Conservation (phyloP, 768 basidiomycete genomes). For the Amanita thiersii region DNA sequence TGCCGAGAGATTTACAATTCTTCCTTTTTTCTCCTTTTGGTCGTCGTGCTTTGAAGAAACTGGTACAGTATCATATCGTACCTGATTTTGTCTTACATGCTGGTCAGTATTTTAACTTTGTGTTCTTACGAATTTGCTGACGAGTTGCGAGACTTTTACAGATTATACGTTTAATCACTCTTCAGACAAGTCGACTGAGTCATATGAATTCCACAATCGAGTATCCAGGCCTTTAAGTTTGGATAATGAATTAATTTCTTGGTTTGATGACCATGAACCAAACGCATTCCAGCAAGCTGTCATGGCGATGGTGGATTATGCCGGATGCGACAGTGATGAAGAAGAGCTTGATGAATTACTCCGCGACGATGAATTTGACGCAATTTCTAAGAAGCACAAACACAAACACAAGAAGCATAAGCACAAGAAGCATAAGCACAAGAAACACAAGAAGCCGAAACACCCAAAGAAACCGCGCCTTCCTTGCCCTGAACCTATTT, state of each 20-base stretch:
- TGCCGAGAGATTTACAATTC: constrained; percentile 41
- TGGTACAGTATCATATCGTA: constrained; percentile 52
- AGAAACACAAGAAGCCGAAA: constrained; percentile 7
- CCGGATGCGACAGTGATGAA: too few species aligned
- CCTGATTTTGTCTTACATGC: constrained; percentile 42
- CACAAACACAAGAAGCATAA: neutral
- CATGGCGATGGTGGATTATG: too few species aligned
- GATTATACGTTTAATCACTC: constrained; percentile 7
- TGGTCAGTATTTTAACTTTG: constrained; percentile 27
- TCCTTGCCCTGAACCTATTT: constrained; percentile 20
- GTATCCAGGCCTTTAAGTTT: too few species aligned
- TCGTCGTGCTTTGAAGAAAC: constrained; percentile 36
- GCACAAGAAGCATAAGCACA: constrained; percentile 6
- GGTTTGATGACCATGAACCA: too few species aligned
- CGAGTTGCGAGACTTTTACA: neutral
- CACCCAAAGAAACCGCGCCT: constrained; percentile 1
- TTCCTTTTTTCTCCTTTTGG: constrained; percentile 61
- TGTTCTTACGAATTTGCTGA: neutral
- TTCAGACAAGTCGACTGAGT: neutral
- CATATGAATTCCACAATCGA: too few species aligned
- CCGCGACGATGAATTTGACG: too few species aligned
- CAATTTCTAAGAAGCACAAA: neutral
- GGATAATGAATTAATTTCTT: too few species aligned
- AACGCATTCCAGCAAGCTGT: too few species aligned
- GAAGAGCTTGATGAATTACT: too few species aligned